phyloP scores from a whole-genome alignment of 371 early-diverging fungal species.

The Mucor ambiguus region DNA sequence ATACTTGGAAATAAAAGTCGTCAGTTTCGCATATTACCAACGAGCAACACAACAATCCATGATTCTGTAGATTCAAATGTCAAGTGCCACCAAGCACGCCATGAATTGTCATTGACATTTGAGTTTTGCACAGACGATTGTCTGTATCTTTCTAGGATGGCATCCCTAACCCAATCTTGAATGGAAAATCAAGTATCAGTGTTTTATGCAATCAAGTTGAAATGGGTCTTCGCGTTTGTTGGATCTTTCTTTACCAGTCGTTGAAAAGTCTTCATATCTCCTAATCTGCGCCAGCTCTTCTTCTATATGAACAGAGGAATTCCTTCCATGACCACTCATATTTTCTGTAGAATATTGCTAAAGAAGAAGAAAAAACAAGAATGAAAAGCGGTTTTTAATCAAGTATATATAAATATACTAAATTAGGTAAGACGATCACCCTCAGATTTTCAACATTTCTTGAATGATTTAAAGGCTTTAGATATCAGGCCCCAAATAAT shows the following conservation, averaged over 20 bases:
- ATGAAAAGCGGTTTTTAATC: not conserved
- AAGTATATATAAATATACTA: not conserved
- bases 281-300: constrained; percentile 63
- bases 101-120: constrained; percentile 55
- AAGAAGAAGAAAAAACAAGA: not conserved
- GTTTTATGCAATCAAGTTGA: not conserved
- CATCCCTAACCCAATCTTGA: constrained; percentile 91
- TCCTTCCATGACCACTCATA: constrained; percentile 29
- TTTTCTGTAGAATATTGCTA: not conserved
- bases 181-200: not conserved
- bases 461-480: not conserved
- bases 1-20: not conserved
- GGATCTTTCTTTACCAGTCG: constrained; percentile 59
- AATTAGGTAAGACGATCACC: not conserved
- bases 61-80: constrained; percentile 82
- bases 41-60: constrained; percentile 84
- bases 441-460: not conserved
- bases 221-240: not conserved
- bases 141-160: constrained; percentile 79
- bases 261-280: constrained; percentile 85
- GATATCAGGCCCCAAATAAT: constrained; percentile 19
- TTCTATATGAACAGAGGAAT: constrained; percentile 40
- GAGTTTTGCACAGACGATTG: constrained; percentile 54
- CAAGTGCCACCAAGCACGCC: constrained; percentile 60
- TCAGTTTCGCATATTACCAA: constrained; percentile 48